These are phyloP conservation scores for Astragalus membranaceus DNA, from an alignment of 306 rosid genomes.

Conservation along the genomic window DNA sequence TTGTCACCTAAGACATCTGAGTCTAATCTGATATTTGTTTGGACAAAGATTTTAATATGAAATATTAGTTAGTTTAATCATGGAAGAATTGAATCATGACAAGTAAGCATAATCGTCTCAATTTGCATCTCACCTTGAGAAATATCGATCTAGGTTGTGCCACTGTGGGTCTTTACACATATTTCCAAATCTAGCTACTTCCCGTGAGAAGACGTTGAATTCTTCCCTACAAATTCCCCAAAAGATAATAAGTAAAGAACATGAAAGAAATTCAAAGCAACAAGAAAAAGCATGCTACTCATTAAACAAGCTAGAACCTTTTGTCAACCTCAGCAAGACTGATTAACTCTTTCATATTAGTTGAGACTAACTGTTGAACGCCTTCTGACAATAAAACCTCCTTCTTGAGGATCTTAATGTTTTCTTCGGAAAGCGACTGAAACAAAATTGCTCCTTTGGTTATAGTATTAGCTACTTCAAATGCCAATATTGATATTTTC, in stretches of 20 bases:
- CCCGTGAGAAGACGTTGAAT: slow-evolving; percentile 53
- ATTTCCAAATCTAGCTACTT: slow-evolving; percentile 84
- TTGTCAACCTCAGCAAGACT: slow-evolving; percentile 80
- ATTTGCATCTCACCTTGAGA: slow-evolving; percentile 44
- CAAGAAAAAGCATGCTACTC: slow-evolving; percentile 8
- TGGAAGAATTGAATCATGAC: slow-evolving; percentile 15
- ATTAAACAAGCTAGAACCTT: slow-evolving; percentile 51
- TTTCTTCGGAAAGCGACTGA: slow-evolving; percentile 72
- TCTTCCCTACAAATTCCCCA: slow-evolving; percentile 58
- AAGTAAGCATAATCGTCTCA: slow-evolving; percentile 2
- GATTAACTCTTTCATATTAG: slow-evolving; percentile 57
- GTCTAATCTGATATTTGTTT: slow-evolving; percentile 52
- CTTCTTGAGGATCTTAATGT: slow-evolving; percentile 56
- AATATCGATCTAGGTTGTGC: slow-evolving; percentile 76
- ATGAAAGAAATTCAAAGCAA: not conserved
- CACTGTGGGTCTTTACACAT: slow-evolving; percentile 86
- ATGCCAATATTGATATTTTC: slow-evolving; percentile 72
- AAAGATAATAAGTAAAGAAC: slow-evolving; percentile 7
- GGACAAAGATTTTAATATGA: not conserved
- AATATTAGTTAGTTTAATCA: not conserved
- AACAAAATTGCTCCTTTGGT: slow-evolving; percentile 63
- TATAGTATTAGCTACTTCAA: slow-evolving; percentile 93
- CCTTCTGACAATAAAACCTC: slow-evolving; percentile 65
- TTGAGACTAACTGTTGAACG: slow-evolving; percentile 60
- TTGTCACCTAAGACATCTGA: slow-evolving; percentile 36